Evolutionary conservation across 2,329 filamentous ascomycete species (phyloP), one percentile per base, ranked within the genome.

Genomic region (Colletotrichum graminicola): DNA sequence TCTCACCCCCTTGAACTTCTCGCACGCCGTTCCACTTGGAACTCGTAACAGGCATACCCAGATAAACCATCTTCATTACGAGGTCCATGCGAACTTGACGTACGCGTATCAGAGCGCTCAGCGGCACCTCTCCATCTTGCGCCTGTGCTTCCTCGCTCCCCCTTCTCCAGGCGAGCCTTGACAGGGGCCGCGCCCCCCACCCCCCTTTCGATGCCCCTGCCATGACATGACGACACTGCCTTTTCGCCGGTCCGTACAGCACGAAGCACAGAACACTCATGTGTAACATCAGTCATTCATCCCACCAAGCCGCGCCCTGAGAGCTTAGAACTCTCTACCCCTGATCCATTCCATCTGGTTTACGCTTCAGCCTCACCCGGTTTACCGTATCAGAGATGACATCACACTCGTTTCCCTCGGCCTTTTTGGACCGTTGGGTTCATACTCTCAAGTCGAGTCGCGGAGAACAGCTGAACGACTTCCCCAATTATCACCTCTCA

Each of bases 401-500:
- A 66, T 70, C 75, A 51, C 36, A 63, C 29, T 60, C 52, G 5
- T 83, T 84, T n/a, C 82, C 82, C 0, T 65, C 77, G 16, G 80
- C 79, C 0, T 84, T 84, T 66, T 74, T 82, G 2, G 74, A 76
- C n/a, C 80, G 80, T 4, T 84, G 82, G 82, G 78, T 51, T 29
- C 66, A 67, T 49, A 45, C 65, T 36, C 70, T 74, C 41, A 74
- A 71, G 60, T 60, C 70, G 36, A 79, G 76, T 54, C 77, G 78
- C 68, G 74, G 78, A 6, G 77, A 82, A 51, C 81, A 82, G 49
- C 73, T 76, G 21, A 55, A 77, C 63, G 84, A 87, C 73, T 83
- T 89, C 47, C 88, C 88, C 21, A 82, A 83, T 49, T 86, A 88
- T 77, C 81, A 85, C 74, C 77, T 82, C 59, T 73, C 77, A 56